Evolutionary conservation across 768 basidiomycete genomes (phyloP), one percentile per base, ranked within the genome.

Genomic region (Lactarius hatsudake): DNA sequence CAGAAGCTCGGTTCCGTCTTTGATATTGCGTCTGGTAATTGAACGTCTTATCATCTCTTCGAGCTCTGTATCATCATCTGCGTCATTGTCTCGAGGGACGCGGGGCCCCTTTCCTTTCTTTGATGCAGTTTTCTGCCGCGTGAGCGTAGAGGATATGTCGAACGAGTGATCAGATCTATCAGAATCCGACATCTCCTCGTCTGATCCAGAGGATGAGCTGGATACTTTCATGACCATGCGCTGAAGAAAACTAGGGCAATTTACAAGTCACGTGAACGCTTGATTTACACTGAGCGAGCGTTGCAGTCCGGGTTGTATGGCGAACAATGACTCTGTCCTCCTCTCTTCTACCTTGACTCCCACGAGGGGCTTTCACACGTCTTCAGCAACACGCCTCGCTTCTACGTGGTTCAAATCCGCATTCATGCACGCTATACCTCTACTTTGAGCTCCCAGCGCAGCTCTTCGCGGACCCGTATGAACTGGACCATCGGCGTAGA

Each of bases 1-100:
- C 61, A 95, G 77, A 10, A 92, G 69, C 60, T 89, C 84, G 0
- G 88, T 90, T 1, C 93, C 94, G 51, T 82, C 82, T 75, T 91
- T 91, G 12, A 89, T 76, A 73, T 94, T 84, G 45, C 89, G 79
- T 76, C 88, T 92, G 8, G 83, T 77, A 64, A 93, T 90, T 59
- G 90, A 87, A 20, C 84, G 79, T 53, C 85, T 82, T 48, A 95
- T 86, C 63, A 93, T 84, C 23, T 86, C 80, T 34, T 81, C 80
- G 53, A 93, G 81, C 1, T 84, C 86, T 7, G 87, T 84, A 56
- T 71, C 76, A 20, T 76, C 76, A 12, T 86, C 86, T 67, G 81
- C 81, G 8, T 78, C 79, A 17, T 75, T 76, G 51, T 77, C 74
- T 2, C 71, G 70, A 7, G 63, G 34, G 30, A 51, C 38, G 43